These are phyloP conservation scores for Bipolaris cookei DNA, from an alignment of 2,329 filamentous ascomycete species.

Conservation along the genomic window DNA sequence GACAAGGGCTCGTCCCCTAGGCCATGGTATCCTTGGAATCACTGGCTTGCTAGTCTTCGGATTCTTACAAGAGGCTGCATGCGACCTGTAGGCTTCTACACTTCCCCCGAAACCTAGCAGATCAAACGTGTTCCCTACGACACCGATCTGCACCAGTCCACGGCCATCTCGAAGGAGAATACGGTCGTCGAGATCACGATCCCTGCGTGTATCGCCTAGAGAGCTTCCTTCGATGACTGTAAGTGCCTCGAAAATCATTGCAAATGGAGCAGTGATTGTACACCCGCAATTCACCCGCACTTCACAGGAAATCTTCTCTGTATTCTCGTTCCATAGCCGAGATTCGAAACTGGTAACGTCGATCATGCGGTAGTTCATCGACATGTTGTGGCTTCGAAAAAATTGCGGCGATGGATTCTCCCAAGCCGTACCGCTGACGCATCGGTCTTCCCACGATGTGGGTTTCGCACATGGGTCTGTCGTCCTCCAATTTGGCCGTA, in stretches of 20 bases:
- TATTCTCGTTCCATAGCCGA: conserved; percentile 4
- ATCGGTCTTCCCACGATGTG: conserved; percentile 6
- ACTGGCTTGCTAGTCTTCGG: neutral
- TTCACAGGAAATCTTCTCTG: conserved; percentile 9
- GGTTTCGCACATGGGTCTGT: conserved; percentile 12
- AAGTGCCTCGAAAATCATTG: conserved; percentile 12
- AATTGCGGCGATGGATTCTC: neutral
- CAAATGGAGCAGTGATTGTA: conserved; percentile 5
- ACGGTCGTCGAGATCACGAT: neutral
- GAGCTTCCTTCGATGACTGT: conserved; percentile 10
- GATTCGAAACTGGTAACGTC: conserved; percentile 7
- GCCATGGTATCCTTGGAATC: conserved; percentile 1
- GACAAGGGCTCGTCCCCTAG: conserved; percentile 29
- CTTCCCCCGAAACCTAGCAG: conserved; percentile 3
- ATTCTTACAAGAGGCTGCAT: conserved; percentile 1
- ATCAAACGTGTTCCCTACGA: conserved; percentile 9
- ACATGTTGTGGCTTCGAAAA: conserved; percentile 8
- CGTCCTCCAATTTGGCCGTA: conserved; percentile 5
- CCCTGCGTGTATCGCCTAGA: neutral
- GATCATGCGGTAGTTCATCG: conserved; percentile 10
- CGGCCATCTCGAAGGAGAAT: conserved; percentile 7
- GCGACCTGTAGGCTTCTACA: conserved; percentile 3
- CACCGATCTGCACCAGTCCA: conserved; percentile 10
- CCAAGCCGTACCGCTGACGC: conserved; percentile 11
- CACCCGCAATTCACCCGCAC: conserved; percentile 10